Evolutionary conservation across 331 rosid species (phyloP), one percentile per base, ranked within the genome.

Genomic region (Acacia pycnantha): DNA sequence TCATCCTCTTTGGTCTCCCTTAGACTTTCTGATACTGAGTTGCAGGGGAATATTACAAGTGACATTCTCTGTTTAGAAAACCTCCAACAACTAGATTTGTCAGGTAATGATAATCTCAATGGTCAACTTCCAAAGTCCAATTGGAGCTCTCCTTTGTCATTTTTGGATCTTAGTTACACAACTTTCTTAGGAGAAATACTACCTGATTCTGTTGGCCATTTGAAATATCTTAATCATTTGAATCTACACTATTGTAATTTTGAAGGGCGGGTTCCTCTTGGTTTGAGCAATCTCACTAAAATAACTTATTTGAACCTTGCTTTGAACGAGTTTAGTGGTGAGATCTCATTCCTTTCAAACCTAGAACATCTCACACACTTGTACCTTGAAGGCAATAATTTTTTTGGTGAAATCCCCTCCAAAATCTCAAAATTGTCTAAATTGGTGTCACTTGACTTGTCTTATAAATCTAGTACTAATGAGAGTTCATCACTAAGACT

Each of bases 351-450:
- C n/a, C 24, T 65, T 65, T 65, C 70, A 65, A 15, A 31, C 24
- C 43, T 2, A 0, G 0, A 51, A 72, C 46, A 44, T 81, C 40
- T 72, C 80, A 5, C 70, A 4, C 58, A 50, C 44, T 65, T 65
- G 33, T 0, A 6, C 11, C 5, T 65, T 65, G 3, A 0, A 0
- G 11, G 0, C 0, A 27, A 62, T 27, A 0, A 2, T 13, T 51
- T 82, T 29, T 40, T 2, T 0, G 86, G 69, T 37, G 46, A 82
- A 4, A 56, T 82, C 22, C 82, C 74, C 6, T 1, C 6, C 0
- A 24, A 81, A 51, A 71, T 84, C 35, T 71, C 80, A 12, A 26
- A 77, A 1, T 68, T 84, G 1, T 79, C 84, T n/a, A 75, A 58
- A 33, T 35, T 79, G 64, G 19, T 6, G 3, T 53, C 44, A 27